Percentiles rank a stretch among this genome's conserved stretches.
Conservation (phyloP, 2,329 filamentous ascomycete species). For the Grosmannia serpens region DNA sequence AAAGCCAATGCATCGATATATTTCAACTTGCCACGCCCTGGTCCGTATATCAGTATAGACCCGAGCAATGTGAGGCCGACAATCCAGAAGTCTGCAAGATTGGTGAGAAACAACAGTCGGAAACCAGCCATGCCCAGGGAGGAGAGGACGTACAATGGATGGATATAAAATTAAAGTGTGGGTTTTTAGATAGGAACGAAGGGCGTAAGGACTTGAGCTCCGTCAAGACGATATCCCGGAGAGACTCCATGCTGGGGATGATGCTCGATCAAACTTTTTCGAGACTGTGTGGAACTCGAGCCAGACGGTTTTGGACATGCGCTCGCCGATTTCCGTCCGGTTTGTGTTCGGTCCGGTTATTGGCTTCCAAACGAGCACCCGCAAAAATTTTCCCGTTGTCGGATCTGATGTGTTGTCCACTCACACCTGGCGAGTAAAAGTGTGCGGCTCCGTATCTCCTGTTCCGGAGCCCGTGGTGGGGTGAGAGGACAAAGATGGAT, state of each 20-base stretch:
- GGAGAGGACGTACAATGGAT: conserved; percentile 54
- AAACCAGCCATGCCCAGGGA: background rate
- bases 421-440: background rate
- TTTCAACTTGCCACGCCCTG: conserved; percentile 42
- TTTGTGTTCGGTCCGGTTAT: background rate
- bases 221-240: background rate
- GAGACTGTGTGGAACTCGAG: background rate
- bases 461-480: background rate
- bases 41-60: conserved; percentile 64
- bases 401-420: background rate
- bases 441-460: background rate
- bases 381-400: background rate
- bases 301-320: background rate
- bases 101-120: background rate
- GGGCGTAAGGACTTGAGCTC: background rate
- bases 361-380: background rate
- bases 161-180: conserved; percentile 56
- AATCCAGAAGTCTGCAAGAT: conserved; percentile 48
- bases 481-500: too few relatives aligned
- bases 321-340: background rate
- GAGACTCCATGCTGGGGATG: background rate
- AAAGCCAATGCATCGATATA: conserved; percentile 91
- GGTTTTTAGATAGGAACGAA: background rate
- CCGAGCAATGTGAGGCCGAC: conserved; percentile 59
- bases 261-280: background rate